Evolutionary conservation across 2,329 filamentous ascomycete genomes (phyloP).

Genomic region (Metarhizium rileyi): DNA sequence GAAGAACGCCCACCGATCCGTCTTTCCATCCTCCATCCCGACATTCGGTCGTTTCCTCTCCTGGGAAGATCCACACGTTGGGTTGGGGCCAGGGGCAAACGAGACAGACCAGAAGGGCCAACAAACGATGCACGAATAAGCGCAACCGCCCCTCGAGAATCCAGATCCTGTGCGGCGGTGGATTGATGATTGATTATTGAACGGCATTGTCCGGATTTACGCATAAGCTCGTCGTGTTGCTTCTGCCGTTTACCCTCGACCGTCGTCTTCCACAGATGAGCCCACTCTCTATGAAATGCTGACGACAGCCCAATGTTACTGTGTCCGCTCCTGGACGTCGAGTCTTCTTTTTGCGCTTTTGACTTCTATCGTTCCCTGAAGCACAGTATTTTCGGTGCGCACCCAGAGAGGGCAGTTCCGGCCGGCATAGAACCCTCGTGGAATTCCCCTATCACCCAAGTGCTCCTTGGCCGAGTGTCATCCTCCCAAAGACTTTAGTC

Average conservation of each 20-base stretch:
- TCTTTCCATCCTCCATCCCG: no score
- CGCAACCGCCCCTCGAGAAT: neutral
- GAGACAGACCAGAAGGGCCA: neutral
- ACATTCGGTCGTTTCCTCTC: constrained; percentile 5
- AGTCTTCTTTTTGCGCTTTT: neutral
- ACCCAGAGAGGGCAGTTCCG: neutral
- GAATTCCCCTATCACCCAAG: neutral
- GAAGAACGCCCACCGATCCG: neutral
- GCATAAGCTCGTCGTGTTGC: neutral
- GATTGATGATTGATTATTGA: neutral
- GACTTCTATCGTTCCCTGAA: neutral
- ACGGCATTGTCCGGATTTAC: neutral
- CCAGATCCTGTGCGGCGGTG: neutral
- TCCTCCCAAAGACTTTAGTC: neutral
- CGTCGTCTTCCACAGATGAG: neutral
- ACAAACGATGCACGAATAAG: constrained; percentile 1
- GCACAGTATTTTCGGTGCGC: neutral
- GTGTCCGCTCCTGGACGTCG: neutral
- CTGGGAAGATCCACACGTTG: neutral
- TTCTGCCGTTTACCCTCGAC: neutral
- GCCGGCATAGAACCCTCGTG: neutral
- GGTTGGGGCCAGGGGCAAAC: neutral
- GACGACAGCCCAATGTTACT: neutral
- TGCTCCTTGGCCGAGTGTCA: neutral
- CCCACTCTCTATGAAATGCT: neutral